Evolutionary conservation across 1,284 basidiomycete species (phyloP).

Genomic region (Boletellus dicymbophilus): DNA sequence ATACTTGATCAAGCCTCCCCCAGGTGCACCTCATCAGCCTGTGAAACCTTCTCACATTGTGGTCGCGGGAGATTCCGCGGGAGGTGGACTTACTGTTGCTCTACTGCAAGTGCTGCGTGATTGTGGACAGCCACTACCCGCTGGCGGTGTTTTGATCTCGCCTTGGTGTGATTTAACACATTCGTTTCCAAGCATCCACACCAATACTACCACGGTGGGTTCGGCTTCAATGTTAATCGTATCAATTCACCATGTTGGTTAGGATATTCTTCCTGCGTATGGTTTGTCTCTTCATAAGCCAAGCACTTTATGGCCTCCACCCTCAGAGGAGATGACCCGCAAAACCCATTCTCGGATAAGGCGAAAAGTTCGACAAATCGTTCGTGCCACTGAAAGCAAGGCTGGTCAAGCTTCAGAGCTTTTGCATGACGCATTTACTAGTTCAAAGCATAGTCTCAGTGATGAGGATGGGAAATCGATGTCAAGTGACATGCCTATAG

Average conservation of each 20-base stretch:
- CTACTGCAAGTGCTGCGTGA: conserved; percentile 94
- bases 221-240: background rate
- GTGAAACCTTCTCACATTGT: conserved; percentile 86
- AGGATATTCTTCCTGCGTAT: conserved; percentile 76
- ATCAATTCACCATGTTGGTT: conserved; percentile 4
- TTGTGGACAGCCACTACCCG: conserved; percentile 77
- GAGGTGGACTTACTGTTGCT: conserved; percentile 86
- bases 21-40: conserved; percentile 70
- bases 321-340: conserved; percentile 69
- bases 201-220: conserved; percentile 81
- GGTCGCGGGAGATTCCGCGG: conserved; percentile 91
- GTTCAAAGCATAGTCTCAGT: conserved; percentile 23
- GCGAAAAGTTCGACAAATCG: conserved; percentile 60
- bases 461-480: conserved; percentile 12
- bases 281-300: conserved; percentile 81
- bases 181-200: conserved; percentile 87
- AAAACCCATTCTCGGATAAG: conserved; percentile 66
- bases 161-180: conserved; percentile 96
- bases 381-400: conserved; percentile 36
- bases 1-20: conserved; percentile 63
- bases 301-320: conserved; percentile 90
- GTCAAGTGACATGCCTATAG: conserved; percentile 33
- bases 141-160: conserved; percentile 83
- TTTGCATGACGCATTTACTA: conserved; percentile 20
- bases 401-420: conserved; percentile 8